Percentiles rank a stretch among this genome's conserved stretches.
Conservation (phyloP, 345 rosid genomes). For the Hevea brasiliensis region DNA sequence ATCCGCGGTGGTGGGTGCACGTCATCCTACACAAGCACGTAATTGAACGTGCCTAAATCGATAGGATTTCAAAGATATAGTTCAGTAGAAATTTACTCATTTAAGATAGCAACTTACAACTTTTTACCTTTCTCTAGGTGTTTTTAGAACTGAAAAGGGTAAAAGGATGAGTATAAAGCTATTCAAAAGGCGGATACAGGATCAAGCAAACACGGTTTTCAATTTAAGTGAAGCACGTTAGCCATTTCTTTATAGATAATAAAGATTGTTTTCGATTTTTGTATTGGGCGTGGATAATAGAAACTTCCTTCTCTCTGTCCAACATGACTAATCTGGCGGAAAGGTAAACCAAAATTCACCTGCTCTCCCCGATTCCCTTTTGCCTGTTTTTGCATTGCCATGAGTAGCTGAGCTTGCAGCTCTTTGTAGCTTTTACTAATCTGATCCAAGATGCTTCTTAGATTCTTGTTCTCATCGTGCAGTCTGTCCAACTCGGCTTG, state of each 20-base stretch:
- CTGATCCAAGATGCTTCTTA: constrained; percentile 64
- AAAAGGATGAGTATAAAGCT: constrained; percentile 1
- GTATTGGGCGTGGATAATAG: neutral
- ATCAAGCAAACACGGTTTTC: constrained; percentile 31
- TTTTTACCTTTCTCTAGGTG: neutral
- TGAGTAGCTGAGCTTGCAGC: constrained; percentile 59
- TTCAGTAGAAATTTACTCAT: neutral
- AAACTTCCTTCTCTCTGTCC: neutral
- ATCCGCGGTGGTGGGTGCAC: neutral
- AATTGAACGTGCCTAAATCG: neutral
- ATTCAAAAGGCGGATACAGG: constrained; percentile 10
- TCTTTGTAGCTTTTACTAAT: constrained; percentile 51
- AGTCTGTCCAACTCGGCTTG: constrained; percentile 53
- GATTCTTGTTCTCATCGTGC: constrained; percentile 66
- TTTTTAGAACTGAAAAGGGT: constrained; percentile 4
- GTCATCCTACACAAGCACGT: neutral
- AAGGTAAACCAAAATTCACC: constrained; percentile 29
- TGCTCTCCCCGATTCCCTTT: constrained; percentile 37
- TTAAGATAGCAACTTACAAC: neutral
- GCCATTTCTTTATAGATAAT: constrained; percentile 17
- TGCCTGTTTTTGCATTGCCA: constrained; percentile 56
- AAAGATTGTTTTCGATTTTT: neutral
- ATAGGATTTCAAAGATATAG: neutral
- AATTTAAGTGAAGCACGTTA: constrained; percentile 38
- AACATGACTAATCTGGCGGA: neutral